A percentile compares a stretch with the other conserved stretches of the same genome.
Conservation (phyloP, 2,329 filamentous ascomycete genomes). For the Chrysosporium queenslandicum region DNA sequence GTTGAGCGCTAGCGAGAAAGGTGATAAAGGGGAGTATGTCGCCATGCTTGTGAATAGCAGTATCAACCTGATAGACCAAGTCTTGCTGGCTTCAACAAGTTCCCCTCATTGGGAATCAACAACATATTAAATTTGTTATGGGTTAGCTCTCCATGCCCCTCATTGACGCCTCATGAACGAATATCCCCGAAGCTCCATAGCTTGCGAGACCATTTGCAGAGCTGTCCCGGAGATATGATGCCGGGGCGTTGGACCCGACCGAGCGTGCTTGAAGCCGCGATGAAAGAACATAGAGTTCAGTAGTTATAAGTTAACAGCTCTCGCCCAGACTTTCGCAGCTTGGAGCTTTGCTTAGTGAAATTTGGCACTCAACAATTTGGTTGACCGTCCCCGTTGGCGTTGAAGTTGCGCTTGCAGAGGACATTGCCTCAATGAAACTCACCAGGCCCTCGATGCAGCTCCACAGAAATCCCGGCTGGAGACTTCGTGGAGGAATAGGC, state of each 20-base stretch:
- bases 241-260: not conserved
- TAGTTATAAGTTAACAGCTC: too few relatives aligned
- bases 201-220: not conserved
- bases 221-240: not conserved
- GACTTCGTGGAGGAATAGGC: too few relatives aligned
- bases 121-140: not conserved
- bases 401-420: too few relatives aligned
- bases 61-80: not conserved
- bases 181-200: not conserved
- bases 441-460: too few relatives aligned
- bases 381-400: too few relatives aligned
- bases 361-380: too few relatives aligned
- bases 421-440: too few relatives aligned
- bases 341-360: too few relatives aligned
- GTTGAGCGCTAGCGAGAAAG: not conserved
- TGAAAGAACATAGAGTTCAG: not conserved
- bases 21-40: not conserved
- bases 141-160: not conserved
- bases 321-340: not conserved
- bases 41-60: not conserved
- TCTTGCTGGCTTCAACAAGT: not conserved
- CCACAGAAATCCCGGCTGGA: too few relatives aligned
- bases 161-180: not conserved
- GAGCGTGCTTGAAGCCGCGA: too few relatives aligned
- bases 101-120: not conserved